These are phyloP conservation scores for Pinus taeda DNA, from an alignment of 75 land plant species.

Conservation along the genomic window DNA sequence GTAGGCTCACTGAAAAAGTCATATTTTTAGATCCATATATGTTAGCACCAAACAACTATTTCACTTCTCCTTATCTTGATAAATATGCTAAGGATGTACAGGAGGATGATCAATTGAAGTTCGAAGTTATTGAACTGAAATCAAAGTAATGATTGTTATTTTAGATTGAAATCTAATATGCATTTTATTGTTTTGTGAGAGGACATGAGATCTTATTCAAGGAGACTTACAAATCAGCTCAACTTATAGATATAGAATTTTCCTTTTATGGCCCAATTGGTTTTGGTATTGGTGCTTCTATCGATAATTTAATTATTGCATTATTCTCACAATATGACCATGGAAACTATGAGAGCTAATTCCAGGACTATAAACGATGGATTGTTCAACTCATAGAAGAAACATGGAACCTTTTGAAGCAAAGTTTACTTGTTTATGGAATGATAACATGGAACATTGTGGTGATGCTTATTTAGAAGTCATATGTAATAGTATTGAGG, in stretches of 20 bases:
- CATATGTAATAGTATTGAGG: too few species aligned
- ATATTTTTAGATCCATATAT: conserved; percentile 95
- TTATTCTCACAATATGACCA: conserved; percentile 96
- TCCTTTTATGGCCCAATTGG: conserved; percentile 98
- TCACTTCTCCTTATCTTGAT: conserved; percentile 95
- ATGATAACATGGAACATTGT: too few species aligned
- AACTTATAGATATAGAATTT: conserved; percentile 97
- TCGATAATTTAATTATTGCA: conserved; percentile 86
- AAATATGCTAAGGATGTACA: conserved; percentile 71
- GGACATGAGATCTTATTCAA: conserved; percentile 87
- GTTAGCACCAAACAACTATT: conserved; percentile 68
- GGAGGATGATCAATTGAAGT: conserved; percentile 69
- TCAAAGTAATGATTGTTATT: conserved; percentile 45
- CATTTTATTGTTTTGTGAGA: conserved; percentile 57
- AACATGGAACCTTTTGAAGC: too few species aligned
- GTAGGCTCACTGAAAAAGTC: conserved; percentile 90
- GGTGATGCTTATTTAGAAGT: too few species aligned
- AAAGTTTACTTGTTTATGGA: too few species aligned
- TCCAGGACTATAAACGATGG: too few species aligned
- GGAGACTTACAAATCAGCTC: conserved; percentile 98
- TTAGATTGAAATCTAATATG: background rate
- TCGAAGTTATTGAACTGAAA: conserved; percentile 87
- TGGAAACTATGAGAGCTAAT: conserved; percentile 48
- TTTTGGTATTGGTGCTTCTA: conserved; percentile 95
- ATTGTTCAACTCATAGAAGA: too few species aligned